Evolutionary conservation across 306 rosid species (phyloP).

Genomic region (Prunus davidiana): DNA sequence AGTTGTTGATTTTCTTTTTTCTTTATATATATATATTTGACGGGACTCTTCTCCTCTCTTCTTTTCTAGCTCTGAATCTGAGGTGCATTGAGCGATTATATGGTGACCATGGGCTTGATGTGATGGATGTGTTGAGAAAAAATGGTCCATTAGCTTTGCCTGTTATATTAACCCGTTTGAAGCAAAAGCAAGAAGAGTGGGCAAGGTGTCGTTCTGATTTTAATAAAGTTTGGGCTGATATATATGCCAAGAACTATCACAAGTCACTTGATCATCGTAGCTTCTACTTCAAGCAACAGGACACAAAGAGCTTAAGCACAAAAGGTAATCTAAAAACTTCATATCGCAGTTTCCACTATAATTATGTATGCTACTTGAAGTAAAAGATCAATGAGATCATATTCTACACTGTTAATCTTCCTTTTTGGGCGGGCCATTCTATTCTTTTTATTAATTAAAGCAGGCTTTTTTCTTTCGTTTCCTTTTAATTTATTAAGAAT

Average conservation of each 20-base stretch:
- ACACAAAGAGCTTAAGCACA: conserved; percentile 87
- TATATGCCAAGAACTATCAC: conserved; percentile 94
- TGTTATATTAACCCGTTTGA: conserved; percentile 84
- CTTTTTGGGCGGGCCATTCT: neutral
- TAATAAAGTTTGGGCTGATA: conserved; percentile 97
- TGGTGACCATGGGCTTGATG: conserved; percentile 99
- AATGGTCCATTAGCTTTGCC: conserved; percentile 88
- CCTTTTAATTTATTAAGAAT: neutral
- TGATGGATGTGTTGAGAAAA: conserved; percentile 85
- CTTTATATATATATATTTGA: conserved; percentile 22
- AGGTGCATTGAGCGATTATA: conserved; percentile 95
- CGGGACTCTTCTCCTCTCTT: conserved; percentile 9
- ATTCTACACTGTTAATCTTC: neutral
- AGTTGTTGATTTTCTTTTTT: conserved; percentile 14
- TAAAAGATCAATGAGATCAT: neutral
- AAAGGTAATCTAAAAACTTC: conserved; percentile 55
- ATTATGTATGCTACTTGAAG: neutral
- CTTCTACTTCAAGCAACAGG: conserved; percentile 99
- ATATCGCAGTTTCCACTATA: neutral
- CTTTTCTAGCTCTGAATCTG: conserved; percentile 67
- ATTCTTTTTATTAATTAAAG: neutral
- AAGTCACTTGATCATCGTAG: conserved; percentile 99
- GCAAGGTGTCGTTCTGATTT: conserved; percentile 91
- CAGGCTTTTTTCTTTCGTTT: neutral
- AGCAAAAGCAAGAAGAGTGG: conserved; percentile 99